These are phyloP conservation scores for Boletus reticulatus DNA, from an alignment of 768 basidiomycete species.

Conservation along the genomic window DNA sequence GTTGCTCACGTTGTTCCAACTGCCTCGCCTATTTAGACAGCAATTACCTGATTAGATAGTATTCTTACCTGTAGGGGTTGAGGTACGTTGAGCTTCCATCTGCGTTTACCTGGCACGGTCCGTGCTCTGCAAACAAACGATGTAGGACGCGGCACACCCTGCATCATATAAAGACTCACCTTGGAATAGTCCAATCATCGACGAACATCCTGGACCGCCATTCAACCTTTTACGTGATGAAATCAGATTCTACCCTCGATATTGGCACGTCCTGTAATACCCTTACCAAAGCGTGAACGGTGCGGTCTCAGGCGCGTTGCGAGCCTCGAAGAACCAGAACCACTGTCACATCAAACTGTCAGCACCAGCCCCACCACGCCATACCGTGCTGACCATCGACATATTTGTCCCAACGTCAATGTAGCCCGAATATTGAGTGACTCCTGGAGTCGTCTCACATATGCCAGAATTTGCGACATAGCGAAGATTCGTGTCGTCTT, in stretches of 20 bases:
- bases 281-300: slow-evolving; percentile 64
- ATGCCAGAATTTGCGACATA: slow-evolving; percentile 59
- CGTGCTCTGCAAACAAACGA: slow-evolving; percentile 44
- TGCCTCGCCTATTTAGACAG: slow-evolving; percentile 17
- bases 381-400: slow-evolving; percentile 46
- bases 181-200: slow-evolving; percentile 67
- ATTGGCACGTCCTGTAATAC: not conserved
- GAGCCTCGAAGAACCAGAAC: slow-evolving; percentile 76
- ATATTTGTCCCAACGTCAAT: slow-evolving; percentile 54
- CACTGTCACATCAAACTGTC: slow-evolving; percentile 38
- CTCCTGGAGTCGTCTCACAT: slow-evolving; percentile 63
- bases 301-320: slow-evolving; percentile 55
- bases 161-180: slow-evolving; percentile 29
- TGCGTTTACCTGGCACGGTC: slow-evolving; percentile 58
- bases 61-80: slow-evolving; percentile 57
- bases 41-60: not conserved
- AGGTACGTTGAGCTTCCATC: slow-evolving; percentile 50
- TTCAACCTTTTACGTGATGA: slow-evolving; percentile 42
- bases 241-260: not conserved
- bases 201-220: slow-evolving; percentile 61
- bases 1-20: slow-evolving; percentile 70
- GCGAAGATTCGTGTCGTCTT: slow-evolving; percentile 35
- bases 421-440: slow-evolving; percentile 61
- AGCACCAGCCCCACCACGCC: not conserved
- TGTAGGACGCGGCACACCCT: not conserved